These are phyloP conservation scores for Fusarium protoensiforme DNA, from an alignment of 2,329 filamentous ascomycete genomes.

Conservation along the genomic window DNA sequence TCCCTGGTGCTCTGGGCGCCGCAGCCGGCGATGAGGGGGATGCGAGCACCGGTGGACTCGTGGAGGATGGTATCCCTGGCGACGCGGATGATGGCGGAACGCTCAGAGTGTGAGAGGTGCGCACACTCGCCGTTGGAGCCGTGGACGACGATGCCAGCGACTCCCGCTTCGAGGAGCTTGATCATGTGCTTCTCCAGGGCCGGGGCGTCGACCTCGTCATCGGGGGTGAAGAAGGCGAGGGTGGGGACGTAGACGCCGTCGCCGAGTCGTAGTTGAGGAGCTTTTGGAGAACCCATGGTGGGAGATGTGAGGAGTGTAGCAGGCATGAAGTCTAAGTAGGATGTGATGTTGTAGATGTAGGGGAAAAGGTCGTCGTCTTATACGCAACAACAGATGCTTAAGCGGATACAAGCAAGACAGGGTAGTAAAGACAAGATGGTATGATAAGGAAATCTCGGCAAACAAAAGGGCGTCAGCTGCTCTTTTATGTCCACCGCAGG, in stretches of 20 bases:
- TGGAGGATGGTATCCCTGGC: slow-evolving; percentile 50
- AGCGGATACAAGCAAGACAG: slow-evolving; percentile 10
- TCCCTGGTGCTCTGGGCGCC: slow-evolving; percentile 81
- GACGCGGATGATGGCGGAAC: slow-evolving; percentile 73
- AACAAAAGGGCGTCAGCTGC: slow-evolving; percentile 34
- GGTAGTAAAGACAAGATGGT: slow-evolving; percentile 8
- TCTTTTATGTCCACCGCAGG: slow-evolving; percentile 38
- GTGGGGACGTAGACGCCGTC: slow-evolving; percentile 53
- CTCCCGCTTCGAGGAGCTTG: slow-evolving; percentile 70
- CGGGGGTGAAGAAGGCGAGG: slow-evolving; percentile 50
- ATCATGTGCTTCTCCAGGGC: slow-evolving; percentile 49
- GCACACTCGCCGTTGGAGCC: slow-evolving; percentile 88
- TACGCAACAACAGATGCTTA: slow-evolving; percentile 11
- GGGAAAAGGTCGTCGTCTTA: slow-evolving; percentile 11
- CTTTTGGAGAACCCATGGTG: slow-evolving; percentile 43
- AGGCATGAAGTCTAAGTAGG: slow-evolving; percentile 29
- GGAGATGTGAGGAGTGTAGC: slow-evolving; percentile 37
- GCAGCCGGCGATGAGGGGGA: slow-evolving; percentile 77
- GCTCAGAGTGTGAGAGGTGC: slow-evolving; percentile 78
- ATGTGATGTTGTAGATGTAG: not conserved
- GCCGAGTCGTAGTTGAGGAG: slow-evolving; percentile 36
- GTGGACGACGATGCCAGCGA: slow-evolving; percentile 81
- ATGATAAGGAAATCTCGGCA: slow-evolving; percentile 1
- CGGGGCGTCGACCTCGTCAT: slow-evolving; percentile 48
- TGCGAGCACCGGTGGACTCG: slow-evolving; percentile 30